A percentile compares a stretch with the other conserved stretches of the same genome.
These are phyloP conservation scores for Cercospora sesami DNA, from an alignment of 2,329 filamentous ascomycete genomes.

Conservation along the genomic window DNA sequence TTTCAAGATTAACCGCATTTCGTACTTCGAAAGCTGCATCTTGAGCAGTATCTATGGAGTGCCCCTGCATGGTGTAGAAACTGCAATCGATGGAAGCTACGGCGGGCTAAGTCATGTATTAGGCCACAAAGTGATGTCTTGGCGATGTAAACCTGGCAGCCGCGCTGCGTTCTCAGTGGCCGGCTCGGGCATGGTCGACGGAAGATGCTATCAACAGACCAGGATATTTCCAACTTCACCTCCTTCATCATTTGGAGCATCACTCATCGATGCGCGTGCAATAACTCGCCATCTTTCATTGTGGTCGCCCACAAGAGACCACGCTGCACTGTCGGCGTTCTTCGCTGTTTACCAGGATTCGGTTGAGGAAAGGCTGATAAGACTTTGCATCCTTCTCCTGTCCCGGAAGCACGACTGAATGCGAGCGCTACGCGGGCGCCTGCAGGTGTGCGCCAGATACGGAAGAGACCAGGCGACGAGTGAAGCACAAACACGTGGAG, in stretches of 20 bases:
- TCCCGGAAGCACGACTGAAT: neutral
- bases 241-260: neutral
- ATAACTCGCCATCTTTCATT: neutral
- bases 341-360: neutral
- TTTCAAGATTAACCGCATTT: too few species aligned
- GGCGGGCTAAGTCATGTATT: neutral
- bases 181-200: neutral
- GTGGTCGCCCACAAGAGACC: neutral
- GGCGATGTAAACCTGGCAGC: neutral
- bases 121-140: neutral
- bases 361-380: neutral
- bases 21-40: too few species aligned
- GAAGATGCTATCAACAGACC: neutral
- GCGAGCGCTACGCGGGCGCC: neutral
- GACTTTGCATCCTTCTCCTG: neutral
- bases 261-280: neutral
- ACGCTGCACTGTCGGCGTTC: neutral
- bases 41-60: neutral
- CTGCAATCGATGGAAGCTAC: neutral
- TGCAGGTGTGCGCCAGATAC: neutral
- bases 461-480: neutral
- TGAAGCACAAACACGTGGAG: neutral
- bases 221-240: neutral
- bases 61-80: neutral
- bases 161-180: neutral